Base-by-base conservation (phyloP, 2,329 filamentous ascomycete species). In the Polychaeton citri region DNA sequence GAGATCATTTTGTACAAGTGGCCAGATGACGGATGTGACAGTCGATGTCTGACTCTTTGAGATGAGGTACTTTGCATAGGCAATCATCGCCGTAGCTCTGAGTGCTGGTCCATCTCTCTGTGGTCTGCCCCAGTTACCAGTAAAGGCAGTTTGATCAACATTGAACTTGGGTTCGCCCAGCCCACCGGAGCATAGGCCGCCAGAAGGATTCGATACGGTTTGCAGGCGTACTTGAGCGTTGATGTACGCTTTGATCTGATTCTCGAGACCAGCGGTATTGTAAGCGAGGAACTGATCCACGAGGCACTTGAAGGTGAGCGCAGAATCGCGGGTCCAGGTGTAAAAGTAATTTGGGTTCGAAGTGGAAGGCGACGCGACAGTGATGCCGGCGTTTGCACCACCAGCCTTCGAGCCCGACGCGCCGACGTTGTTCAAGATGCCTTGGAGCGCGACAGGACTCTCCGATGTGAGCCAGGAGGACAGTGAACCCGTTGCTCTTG, bases 31-130 rank as follows among this genome's bases (percentile, higher is more conserved):
- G 32, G 62, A 55, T 3, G 57, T 59, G 2, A 72, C 77, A 1
- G 69, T 71, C 2, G 44, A 35, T 2, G 43, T 47, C 6, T 48
- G 38, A 18, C 49, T 50, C 24, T 42, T 41, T 6, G 33, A 34
- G 34, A 85, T 61, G 19, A 88, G 63, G 73, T 79, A 84, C 50
- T 78, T 76, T 5, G 78, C 72, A 52, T 87, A 90, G 0, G 67
- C 66, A 36, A 81, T 78, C 49, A 90, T 58, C 2, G 83, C 74
- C 32, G 75, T 83, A 1, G 81, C 82, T 34, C 84, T 71, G 26
- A 90, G 69, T 16, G 83, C 74, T 17, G 84, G 83, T 0, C 83
- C 83, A 57, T 90, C 83, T 30, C 79, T 69, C 58, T 90, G 83
- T 9, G 83, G 83, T 15, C 83, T 74, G 19, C 81, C 82, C 83